phyloP scores from a whole-genome alignment of 805 yeast species.

The Saccharomycopsis javanensis region DNA sequence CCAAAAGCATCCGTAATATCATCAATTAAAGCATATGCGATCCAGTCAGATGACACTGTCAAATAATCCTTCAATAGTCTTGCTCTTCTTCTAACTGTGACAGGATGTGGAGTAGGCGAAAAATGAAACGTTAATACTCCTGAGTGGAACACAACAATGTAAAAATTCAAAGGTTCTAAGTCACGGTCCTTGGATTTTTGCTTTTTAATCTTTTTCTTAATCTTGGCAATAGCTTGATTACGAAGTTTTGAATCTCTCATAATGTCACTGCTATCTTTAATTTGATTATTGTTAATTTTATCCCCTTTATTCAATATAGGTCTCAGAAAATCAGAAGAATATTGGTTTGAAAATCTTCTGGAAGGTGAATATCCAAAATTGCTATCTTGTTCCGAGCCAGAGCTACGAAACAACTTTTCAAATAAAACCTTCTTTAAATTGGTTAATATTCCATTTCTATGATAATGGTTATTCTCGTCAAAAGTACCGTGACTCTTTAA shows the following conservation, averaged over 20 bases:
- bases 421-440: conserved; percentile 3
- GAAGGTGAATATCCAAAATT: background rate
- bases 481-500: conserved; percentile 1
- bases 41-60: conserved; percentile 92
- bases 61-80: conserved; percentile 78
- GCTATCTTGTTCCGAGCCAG: background rate
- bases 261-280: background rate
- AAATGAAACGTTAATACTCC: conserved; percentile 93
- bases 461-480: background rate
- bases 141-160: conserved; percentile 80
- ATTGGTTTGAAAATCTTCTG: background rate
- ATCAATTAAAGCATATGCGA: conserved; percentile 91
- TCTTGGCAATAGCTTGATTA: background rate
- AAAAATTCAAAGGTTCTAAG: conserved; percentile 83
- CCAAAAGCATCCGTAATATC: conserved; percentile 97
- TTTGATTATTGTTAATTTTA: background rate
- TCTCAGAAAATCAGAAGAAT: background rate
- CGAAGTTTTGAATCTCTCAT: background rate
- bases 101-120: conserved; percentile 92
- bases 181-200: conserved; percentile 33
- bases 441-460: background rate
- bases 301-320: background rate
- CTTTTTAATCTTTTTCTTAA: conserved; percentile 7
- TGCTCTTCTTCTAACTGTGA: conserved; percentile 89
- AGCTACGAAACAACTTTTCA: background rate